Percentiles rank a stretch among this genome's conserved stretches.
phyloP scores from a whole-genome alignment of 805 yeast genomes.

The Wickerhamomyces ciferrii region DNA sequence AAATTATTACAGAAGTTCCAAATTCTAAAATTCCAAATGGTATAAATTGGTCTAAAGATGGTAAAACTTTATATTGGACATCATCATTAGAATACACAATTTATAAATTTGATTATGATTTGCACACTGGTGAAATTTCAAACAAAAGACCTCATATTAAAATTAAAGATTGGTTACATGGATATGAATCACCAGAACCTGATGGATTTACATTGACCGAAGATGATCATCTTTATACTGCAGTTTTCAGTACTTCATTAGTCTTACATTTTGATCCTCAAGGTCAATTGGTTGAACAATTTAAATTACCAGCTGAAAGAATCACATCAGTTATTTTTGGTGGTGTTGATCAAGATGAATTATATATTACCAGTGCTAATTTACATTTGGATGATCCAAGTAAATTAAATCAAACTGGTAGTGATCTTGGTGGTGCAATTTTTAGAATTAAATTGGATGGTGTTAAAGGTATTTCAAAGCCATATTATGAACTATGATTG shows the following conservation, averaged over 20 bases:
- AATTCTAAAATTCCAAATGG: conserved; percentile 59
- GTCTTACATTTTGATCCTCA: conserved; percentile 46
- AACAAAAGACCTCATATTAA: conserved; percentile 36
- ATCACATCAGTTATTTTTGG: conserved; percentile 66
- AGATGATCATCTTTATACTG: conserved; percentile 49
- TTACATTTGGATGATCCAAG: conserved; percentile 35
- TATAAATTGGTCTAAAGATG: conserved; percentile 44
- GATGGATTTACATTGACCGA: conserved; percentile 70
- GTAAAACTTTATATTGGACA: conserved; percentile 42
- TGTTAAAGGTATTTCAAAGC: conserved; percentile 27
- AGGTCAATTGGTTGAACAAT: conserved; percentile 48
- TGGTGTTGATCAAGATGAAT: conserved; percentile 50
- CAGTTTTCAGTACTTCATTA: conserved; percentile 57
- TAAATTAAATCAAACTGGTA: conserved; percentile 24
- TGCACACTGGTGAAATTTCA: conserved; percentile 26
- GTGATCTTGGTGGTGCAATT: conserved; percentile 60
- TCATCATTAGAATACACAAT: conserved; percentile 44
- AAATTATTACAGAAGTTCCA: conserved; percentile 28
- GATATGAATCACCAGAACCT: conserved; percentile 51
- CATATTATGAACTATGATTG: conserved; percentile 2
- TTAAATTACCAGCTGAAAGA: conserved; percentile 51
- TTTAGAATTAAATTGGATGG: conserved; percentile 38
- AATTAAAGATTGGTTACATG: conserved; percentile 21
- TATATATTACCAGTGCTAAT: conserved; percentile 68
- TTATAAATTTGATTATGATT: conserved; percentile 41